Base-by-base conservation (phyloP, 139 green algal species). In the Trebouxia sp. region DNA sequence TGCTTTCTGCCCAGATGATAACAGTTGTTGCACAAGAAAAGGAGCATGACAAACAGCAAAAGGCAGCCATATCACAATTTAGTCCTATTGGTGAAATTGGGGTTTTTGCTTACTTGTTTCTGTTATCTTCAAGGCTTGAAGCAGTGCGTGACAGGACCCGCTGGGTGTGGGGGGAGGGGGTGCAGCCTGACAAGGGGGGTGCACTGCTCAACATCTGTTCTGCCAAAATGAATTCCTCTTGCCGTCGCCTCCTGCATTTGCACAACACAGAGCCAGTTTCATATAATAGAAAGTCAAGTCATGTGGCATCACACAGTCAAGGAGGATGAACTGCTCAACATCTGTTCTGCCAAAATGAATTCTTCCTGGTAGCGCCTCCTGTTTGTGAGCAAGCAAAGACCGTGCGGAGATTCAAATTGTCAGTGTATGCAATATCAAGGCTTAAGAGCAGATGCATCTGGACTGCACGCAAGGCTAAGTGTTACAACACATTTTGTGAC, bases 41-140 rank as follows among this genome's bases (percentile, higher is more conserved):
- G 20, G 14, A 26, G 47, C 47, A 26, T 53, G 20, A 26, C 1
- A 3, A 53, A 6, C 1, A 53, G 47, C 14, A 14, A 5, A 53
- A 11, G 15, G 47, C 47, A 53, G 3, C 14, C 20, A 53, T 6
- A n/a, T n/a, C n/a, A n/a, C 47, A 53, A 26, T 2, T 53, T 17
- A 53, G 47, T 1, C 47, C 15, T 53, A 17, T 17, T 5, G 3
- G 20, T 26, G 22, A 0, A 41, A n/a, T n/a, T n/a, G n/a, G n/a
- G n/a, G n/a, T n/a, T n/a, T n/a, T n/a, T n/a, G n/a, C 58, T 41
- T 20, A 69, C 58, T 69, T 69, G 58, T 69, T 69, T 28, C 58
- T 69, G 30, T 69, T 10, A 41, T 69, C 58, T 20, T 39, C 30
- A 10, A 69, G 30, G 58, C 58, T 42, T 69, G 58, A 69, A 7